These are phyloP conservation scores for Escallonia herrerae DNA, from an alignment of 129 eudicot genomes.

Conservation along the genomic window DNA sequence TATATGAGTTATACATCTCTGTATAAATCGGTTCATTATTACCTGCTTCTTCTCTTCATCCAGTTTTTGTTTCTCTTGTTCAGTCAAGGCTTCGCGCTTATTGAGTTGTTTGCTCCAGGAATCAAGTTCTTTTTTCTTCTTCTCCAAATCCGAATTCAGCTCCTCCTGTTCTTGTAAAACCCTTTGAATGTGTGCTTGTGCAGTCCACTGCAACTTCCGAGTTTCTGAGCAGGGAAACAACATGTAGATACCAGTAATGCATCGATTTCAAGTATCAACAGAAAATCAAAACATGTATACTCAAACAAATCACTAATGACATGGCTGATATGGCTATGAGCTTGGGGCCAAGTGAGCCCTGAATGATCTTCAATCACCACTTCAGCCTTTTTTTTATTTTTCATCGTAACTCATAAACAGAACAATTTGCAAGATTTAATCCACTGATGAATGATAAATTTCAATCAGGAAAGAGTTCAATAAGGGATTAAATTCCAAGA, in stretches of 20 bases:
- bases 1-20: too few species aligned
- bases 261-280: neutral
- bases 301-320: neutral
- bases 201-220: too few species aligned
- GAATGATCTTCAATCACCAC: neutral
- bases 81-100: slow-evolving; percentile 2
- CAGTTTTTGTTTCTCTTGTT: slow-evolving; percentile 68
- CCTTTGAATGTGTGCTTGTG: too few species aligned
- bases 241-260: neutral
- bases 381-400: neutral
- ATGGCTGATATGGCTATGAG: neutral
- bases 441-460: too few species aligned
- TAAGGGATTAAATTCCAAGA: too few species aligned
- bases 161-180: too few species aligned
- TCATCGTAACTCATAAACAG: too few species aligned
- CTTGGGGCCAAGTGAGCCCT: neutral
- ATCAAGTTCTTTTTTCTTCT: neutral
- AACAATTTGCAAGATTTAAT: too few species aligned
- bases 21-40: neutral
- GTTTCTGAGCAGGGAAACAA: neutral
- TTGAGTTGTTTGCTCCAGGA: too few species aligned
- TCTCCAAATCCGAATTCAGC: too few species aligned
- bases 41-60: slow-evolving; percentile 84
- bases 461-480: too few species aligned
- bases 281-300: neutral